A percentile compares a stretch with the other conserved stretches of the same genome.
phyloP scores from a whole-genome alignment of 1,284 basidiomycete species.

The Fomitiporia mediterranea region DNA sequence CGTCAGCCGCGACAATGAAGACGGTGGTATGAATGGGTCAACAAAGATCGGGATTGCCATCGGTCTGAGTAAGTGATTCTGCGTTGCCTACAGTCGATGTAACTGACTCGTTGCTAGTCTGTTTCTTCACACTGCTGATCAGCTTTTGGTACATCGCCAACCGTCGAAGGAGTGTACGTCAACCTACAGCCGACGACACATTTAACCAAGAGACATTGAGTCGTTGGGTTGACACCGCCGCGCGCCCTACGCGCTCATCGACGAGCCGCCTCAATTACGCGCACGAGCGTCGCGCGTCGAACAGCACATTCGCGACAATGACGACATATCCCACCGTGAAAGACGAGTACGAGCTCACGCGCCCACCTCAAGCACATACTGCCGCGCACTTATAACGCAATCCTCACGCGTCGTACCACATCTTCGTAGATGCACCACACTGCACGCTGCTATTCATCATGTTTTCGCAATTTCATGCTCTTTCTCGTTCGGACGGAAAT shows the following conservation, averaged over 20 bases:
- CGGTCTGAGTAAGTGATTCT: slow-evolving; percentile 14
- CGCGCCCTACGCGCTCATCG: not conserved
- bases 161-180: slow-evolving; percentile 2
- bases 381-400: slow-evolving; percentile 4
- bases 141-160: slow-evolving; percentile 31
- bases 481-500: not conserved
- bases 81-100: not conserved
- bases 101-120: slow-evolving; percentile 22
- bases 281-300: not conserved
- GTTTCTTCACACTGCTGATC: slow-evolving; percentile 26
- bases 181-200: slow-evolving; percentile 5
- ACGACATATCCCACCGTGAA: not conserved
- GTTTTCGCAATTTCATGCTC: not conserved
- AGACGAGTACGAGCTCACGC: not conserved
- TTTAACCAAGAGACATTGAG: slow-evolving; percentile 7
- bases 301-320: slow-evolving; percentile 9
- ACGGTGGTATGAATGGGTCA: slow-evolving; percentile 11
- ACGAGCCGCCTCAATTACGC: not conserved
- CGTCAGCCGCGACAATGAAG: slow-evolving; percentile 2
- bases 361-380: not conserved
- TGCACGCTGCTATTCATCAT: not conserved
- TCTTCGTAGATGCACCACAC: no score
- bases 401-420: not conserved
- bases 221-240: slow-evolving; percentile 29
- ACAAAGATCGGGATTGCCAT: slow-evolving; percentile 18